These are phyloP conservation scores for Carex littledalei DNA, from an alignment of 176 grass and related monocot species.

Conservation along the genomic window DNA sequence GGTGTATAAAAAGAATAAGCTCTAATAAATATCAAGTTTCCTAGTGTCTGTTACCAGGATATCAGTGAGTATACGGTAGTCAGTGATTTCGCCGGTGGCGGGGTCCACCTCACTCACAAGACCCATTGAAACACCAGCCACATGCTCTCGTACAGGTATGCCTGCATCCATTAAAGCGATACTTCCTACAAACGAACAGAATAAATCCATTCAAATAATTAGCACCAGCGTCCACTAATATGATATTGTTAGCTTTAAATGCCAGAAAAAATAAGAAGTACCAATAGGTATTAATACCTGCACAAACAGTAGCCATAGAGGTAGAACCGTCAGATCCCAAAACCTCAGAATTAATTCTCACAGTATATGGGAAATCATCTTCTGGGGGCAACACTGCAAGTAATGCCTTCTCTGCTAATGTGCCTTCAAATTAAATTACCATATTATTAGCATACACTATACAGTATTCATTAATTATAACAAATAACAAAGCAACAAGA, in stretches of 20 bases:
- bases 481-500: neutral
- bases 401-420: slow-evolving; percentile 91
- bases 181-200: slow-evolving; percentile 44
- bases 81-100: slow-evolving; percentile 56
- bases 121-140: slow-evolving; percentile 96
- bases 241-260: neutral
- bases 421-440: slow-evolving; percentile 46
- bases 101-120: slow-evolving; percentile 73
- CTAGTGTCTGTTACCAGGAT: slow-evolving; percentile 56
- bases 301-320: slow-evolving; percentile 99
- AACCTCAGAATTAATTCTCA: slow-evolving; percentile 97
- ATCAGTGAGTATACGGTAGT: slow-evolving; percentile 90
- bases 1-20: neutral
- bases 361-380: slow-evolving; percentile 83
- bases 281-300: slow-evolving; percentile 43
- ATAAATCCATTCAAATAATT: slow-evolving; percentile 13
- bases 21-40: neutral
- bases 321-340: slow-evolving; percentile 97
- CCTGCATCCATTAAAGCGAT: slow-evolving; percentile 99
- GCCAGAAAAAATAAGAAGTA: neutral
- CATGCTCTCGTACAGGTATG: slow-evolving; percentile 98
- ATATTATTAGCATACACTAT: neutral
- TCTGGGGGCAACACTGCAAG: slow-evolving; percentile 93
- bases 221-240: neutral
- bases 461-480: neutral